Evolutionary conservation across 495 filamentous ascomycete genomes (phyloP).

Genomic region (Aspergillus steynii): DNA sequence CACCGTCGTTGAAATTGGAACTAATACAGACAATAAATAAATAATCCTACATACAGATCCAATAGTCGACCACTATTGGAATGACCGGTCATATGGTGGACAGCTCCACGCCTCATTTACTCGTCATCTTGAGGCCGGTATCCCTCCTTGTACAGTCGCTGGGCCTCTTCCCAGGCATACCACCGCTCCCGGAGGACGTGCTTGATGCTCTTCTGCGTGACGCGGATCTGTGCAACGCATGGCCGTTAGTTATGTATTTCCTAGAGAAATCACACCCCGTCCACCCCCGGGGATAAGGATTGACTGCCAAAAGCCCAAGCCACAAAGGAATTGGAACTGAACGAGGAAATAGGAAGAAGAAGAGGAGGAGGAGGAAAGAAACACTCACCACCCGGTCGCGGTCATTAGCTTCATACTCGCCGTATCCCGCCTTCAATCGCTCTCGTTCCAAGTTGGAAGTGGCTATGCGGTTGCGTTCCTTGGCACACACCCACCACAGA

Average conservation of each 20-base stretch:
- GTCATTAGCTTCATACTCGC: conserved; percentile 58
- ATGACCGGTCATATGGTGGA: not conserved
- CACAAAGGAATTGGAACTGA: too few species aligned
- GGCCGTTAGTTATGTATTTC: conserved; percentile 11
- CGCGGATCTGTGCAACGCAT: conserved; percentile 53
- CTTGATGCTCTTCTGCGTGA: conserved; percentile 77
- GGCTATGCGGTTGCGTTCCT: conserved; percentile 88
- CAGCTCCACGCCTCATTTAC: conserved; percentile 13
- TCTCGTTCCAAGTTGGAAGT: conserved; percentile 69
- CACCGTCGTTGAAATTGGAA: not conserved
- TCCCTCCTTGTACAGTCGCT: conserved; percentile 63
- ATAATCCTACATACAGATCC: conserved; percentile 3
- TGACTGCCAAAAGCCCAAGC: too few species aligned
- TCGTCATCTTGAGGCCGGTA: conserved; percentile 38
- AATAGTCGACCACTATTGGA: not conserved
- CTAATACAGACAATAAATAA: not conserved
- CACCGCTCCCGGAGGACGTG: conserved; percentile 82
- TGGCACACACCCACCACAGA: conserved; percentile 93
- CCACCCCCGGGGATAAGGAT: not conserved
- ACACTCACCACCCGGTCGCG: conserved; percentile 64
- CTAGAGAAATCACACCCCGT: not conserved
- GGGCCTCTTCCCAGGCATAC: conserved; percentile 87
- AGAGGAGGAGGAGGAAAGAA: not conserved
- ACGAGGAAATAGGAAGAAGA: not conserved
- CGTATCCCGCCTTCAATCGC: conserved; percentile 65